Conservation (phyloP, 2,329 filamentous ascomycete genomes). For the Geoglossum cookeanum region DNA sequence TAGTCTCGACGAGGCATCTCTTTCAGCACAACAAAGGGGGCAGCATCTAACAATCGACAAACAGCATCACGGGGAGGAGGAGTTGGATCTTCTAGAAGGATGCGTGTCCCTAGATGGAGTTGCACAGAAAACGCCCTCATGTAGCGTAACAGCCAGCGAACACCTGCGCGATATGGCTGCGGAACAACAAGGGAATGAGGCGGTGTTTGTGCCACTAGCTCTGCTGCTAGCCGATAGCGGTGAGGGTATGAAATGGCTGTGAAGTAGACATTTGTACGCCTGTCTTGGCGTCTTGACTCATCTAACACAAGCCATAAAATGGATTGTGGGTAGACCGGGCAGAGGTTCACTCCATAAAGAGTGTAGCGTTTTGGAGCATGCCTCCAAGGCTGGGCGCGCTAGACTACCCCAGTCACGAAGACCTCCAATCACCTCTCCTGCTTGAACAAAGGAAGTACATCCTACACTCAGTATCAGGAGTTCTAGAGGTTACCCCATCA, state of each 20-base stretch:
- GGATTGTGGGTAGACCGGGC: neutral
- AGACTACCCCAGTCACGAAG: too few species aligned
- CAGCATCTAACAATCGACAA: neutral
- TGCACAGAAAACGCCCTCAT: neutral
- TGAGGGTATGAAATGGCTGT: neutral
- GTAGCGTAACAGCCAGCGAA: conserved; percentile 1
- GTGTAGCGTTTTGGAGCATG: neutral
- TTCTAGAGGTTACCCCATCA: too few species aligned
- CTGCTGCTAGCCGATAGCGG: neutral
- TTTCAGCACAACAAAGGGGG: neutral
- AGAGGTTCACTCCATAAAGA: neutral
- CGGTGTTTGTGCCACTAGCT: neutral
- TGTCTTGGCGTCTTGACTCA: neutral
- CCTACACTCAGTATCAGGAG: neutral
- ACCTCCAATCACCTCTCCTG: too few species aligned
- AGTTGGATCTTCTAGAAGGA: neutral
- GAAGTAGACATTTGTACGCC: neutral
- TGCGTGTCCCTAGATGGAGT: neutral
- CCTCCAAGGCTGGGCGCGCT: neutral
- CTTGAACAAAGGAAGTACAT: neutral
- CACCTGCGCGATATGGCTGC: neutral
- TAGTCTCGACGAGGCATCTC: neutral
- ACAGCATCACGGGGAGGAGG: neutral
- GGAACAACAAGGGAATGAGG: neutral
- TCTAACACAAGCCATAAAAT: neutral